Conservation (phyloP, 805 yeast species). For the Nakazawaea sp. region DNA sequence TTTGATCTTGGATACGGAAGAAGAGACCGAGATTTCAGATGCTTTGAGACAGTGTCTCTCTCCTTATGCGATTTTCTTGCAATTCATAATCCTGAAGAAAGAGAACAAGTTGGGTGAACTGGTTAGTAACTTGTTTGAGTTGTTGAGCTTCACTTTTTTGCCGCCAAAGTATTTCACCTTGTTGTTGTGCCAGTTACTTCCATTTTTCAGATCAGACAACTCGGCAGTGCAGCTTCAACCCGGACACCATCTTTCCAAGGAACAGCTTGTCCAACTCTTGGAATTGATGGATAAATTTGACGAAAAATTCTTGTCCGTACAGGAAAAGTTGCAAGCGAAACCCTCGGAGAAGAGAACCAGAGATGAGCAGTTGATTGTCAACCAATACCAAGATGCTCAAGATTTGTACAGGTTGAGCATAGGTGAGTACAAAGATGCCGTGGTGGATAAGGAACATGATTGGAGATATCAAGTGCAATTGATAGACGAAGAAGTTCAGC, state of each 20-base stretch:
- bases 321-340: background rate
- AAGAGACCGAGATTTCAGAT: constrained; percentile 36
- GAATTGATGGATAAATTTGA: constrained; percentile 19
- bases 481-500: constrained; percentile 1
- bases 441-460: constrained; percentile 10
- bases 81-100: constrained; percentile 32
- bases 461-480: constrained; percentile 14
- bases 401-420: constrained; percentile 16
- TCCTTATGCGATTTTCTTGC: constrained; percentile 61
- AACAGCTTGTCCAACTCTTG: constrained; percentile 18
- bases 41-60: constrained; percentile 61
- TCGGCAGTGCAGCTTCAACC: background rate
- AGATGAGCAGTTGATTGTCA: constrained; percentile 10
- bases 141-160: constrained; percentile 44
- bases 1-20: constrained; percentile 31
- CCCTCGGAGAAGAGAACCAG: background rate
- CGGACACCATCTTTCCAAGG: constrained; percentile 13
- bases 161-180: constrained; percentile 45
- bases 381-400: constrained; percentile 11
- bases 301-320: constrained; percentile 6
- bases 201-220: constrained; percentile 25
- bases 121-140: constrained; percentile 25
- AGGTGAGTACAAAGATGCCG: background rate
- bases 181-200: constrained; percentile 40
- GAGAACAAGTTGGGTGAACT: constrained; percentile 21